phyloP scores from a whole-genome alignment of 495 filamentous ascomycete species.

The Extremus antarcticus region DNA sequence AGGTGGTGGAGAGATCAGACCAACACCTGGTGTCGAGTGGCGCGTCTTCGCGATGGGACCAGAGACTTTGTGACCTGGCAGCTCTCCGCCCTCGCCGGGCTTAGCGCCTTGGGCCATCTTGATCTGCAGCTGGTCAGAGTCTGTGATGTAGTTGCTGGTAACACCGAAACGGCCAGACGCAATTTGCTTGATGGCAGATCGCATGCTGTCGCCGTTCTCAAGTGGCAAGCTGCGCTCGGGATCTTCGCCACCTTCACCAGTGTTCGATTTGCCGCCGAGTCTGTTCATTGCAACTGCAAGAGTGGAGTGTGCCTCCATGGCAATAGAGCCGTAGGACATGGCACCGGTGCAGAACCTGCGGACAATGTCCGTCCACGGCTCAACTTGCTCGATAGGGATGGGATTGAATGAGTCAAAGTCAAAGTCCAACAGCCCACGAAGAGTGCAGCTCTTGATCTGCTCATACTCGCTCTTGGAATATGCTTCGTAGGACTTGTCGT shows the following conservation, averaged over 20 bases:
- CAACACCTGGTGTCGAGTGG: conserved; percentile 97
- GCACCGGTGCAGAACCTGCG: conserved; percentile 97
- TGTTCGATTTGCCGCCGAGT: conserved; percentile 96
- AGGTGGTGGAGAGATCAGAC: conserved; percentile 94
- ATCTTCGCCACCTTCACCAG: conserved; percentile 96
- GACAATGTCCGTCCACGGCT: conserved; percentile 98
- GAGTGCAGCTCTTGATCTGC: conserved; percentile 94
- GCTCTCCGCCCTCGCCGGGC: conserved; percentile 95
- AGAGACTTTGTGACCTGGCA: conserved; percentile 96
- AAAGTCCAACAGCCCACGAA: conserved; percentile 94
- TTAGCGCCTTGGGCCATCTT: conserved; percentile 99
- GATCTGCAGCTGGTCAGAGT: conserved; percentile 97
- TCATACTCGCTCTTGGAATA: conserved; percentile 93
- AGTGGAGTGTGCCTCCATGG: conserved; percentile 98
- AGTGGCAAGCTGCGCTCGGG: conserved; percentile 77
- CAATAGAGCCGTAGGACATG: conserved; percentile 99
- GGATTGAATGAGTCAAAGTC: conserved; percentile 81
- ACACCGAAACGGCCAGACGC: conserved; percentile 97
- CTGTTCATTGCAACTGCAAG: conserved; percentile 97
- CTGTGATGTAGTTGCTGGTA: conserved; percentile 94
- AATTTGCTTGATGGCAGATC: conserved; percentile 97
- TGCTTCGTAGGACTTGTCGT: conserved; percentile 98
- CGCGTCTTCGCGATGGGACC: conserved; percentile 91
- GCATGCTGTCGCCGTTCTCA: conserved; percentile 95
- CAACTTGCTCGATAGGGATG: conserved; percentile 94